A percentile compares a stretch with the other conserved stretches of the same genome.
phyloP scores from a whole-genome alignment of 2,329 filamentous ascomycete species.

The Aspergillus novoparasiticus region DNA sequence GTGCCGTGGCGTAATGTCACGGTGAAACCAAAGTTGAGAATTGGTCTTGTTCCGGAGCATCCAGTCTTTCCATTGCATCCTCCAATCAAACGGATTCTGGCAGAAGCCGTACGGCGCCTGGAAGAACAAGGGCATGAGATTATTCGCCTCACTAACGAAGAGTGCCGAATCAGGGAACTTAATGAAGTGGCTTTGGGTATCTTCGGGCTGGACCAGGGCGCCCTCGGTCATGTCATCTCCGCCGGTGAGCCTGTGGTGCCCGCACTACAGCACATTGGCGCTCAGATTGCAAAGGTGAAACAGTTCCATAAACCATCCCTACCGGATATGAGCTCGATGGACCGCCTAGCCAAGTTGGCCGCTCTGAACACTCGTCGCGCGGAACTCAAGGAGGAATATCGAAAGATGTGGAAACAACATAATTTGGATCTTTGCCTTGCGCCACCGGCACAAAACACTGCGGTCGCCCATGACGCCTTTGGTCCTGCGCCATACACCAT shows the following conservation, averaged over 20 bases:
- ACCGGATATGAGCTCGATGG: constrained; percentile 16
- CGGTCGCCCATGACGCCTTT: constrained; percentile 52
- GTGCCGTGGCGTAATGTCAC: constrained; percentile 23
- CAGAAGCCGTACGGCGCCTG: constrained; percentile 41
- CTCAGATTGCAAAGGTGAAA: constrained; percentile 13
- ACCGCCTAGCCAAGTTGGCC: constrained; percentile 20
- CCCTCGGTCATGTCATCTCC: constrained; percentile 20
- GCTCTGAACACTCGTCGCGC: constrained; percentile 30
- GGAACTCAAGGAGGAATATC: constrained; percentile 42
- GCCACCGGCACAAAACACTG: constrained; percentile 52
- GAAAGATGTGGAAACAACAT: constrained; percentile 45
- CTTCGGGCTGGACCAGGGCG: constrained; percentile 25
- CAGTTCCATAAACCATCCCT: background rate
- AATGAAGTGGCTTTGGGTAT: constrained; percentile 26
- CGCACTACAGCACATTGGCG: constrained; percentile 13
- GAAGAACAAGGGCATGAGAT: constrained; percentile 49
- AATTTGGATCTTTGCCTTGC: constrained; percentile 53
- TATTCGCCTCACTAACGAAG: constrained; percentile 29
- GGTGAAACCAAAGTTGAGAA: constrained; percentile 34
- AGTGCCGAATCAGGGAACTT: constrained; percentile 17
- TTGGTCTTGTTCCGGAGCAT: constrained; percentile 53
- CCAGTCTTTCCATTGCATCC: constrained; percentile 53
- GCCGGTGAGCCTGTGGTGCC: constrained; percentile 31
- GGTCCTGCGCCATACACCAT: constrained; percentile 24
- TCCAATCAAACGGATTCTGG: constrained; percentile 48